Conservation (phyloP, 768 basidiomycete species). For the Artomyces pyxidatus region DNA sequence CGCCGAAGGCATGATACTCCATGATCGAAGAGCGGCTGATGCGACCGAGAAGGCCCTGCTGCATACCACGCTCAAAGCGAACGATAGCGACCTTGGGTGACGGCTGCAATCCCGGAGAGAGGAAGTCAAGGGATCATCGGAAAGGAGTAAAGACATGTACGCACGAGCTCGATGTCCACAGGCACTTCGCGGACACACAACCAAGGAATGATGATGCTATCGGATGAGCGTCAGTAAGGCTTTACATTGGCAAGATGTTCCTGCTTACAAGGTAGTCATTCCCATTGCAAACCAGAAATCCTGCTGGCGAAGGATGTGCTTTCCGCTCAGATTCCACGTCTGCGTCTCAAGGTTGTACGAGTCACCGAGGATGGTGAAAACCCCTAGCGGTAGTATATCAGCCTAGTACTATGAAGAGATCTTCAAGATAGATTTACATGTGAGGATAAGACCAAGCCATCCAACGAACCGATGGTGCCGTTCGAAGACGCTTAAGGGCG, state of each 20-base stretch:
- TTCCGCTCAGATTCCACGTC: conserved; percentile 26
- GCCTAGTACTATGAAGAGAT: neutral
- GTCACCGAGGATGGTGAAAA: conserved; percentile 34
- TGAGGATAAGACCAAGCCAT: conserved; percentile 27
- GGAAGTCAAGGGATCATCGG: too few species aligned
- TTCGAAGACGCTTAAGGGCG: conserved; percentile 29
- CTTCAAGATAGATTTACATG: conserved; percentile 9
- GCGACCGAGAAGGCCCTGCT: conserved; percentile 36
- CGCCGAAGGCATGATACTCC: conserved; percentile 41
- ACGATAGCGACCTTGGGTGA: conserved; percentile 35
- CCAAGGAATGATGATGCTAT: conserved; percentile 33
- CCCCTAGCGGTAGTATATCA: conserved; percentile 23
- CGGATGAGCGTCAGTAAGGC: neutral
- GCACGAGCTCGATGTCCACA: conserved; percentile 34
- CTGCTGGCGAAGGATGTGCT: conserved; percentile 29
- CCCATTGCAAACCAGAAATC: conserved; percentile 35
- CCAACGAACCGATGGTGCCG: conserved; percentile 36
- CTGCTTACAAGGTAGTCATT: conserved; percentile 33
- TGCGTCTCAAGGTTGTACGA: conserved; percentile 28
- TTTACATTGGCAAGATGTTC: neutral
- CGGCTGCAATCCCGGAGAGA: conserved; percentile 24
- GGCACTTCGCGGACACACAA: conserved; percentile 30
- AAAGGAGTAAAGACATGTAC: too few species aligned
- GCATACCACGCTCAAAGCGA: conserved; percentile 36
- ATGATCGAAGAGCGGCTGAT: conserved; percentile 31